Conservation (phyloP, 179 eudicot genomes). For the Heliamphora ciliata region DNA sequence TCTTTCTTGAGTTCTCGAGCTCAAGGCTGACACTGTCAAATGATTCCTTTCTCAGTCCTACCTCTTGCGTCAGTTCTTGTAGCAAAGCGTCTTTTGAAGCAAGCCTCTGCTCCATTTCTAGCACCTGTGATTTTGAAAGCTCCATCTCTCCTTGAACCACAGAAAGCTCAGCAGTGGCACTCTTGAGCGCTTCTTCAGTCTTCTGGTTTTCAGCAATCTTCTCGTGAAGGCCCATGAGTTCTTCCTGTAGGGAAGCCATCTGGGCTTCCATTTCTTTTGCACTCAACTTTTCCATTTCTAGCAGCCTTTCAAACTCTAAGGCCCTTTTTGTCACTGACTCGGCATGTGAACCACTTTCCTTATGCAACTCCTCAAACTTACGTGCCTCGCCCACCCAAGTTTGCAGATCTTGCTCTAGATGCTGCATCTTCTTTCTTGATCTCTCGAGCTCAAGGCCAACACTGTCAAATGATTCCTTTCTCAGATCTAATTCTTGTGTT, state of each 20-base stretch:
- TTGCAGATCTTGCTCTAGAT: slow-evolving; percentile 51
- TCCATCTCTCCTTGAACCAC: slow-evolving; percentile 31
- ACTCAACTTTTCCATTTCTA: slow-evolving; percentile 35
- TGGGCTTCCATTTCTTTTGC: slow-evolving; percentile 56
- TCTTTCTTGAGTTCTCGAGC: slow-evolving; percentile 67
- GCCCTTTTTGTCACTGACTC: slow-evolving; percentile 48
- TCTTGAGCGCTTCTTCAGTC: slow-evolving; percentile 41
- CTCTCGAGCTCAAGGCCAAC: slow-evolving; percentile 58
- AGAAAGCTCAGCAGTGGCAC: slow-evolving; percentile 32
- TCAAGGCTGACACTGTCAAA: slow-evolving; percentile 56
- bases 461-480: slow-evolving; percentile 55
- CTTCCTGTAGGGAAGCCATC: slow-evolving; percentile 47
- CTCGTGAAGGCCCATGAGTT: slow-evolving; percentile 37
- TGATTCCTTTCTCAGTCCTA: slow-evolving; percentile 47
- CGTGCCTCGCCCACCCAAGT: slow-evolving; percentile 36
- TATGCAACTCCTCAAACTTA: slow-evolving; percentile 53
- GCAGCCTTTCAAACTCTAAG: slow-evolving; percentile 44
- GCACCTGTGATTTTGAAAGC: slow-evolving; percentile 28
- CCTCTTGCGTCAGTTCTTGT: slow-evolving; percentile 34
- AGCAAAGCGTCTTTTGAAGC: slow-evolving; percentile 31
- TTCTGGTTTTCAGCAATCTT: slow-evolving; percentile 57
- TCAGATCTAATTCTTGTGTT: slow-evolving; percentile 38
- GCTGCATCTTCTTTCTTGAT: slow-evolving; percentile 61
- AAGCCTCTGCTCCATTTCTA: slow-evolving; percentile 30
- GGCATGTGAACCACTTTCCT: slow-evolving; percentile 42